These are phyloP conservation scores for Fusarium poae DNA, from an alignment of 2,329 filamentous ascomycete genomes.

Conservation along the genomic window DNA sequence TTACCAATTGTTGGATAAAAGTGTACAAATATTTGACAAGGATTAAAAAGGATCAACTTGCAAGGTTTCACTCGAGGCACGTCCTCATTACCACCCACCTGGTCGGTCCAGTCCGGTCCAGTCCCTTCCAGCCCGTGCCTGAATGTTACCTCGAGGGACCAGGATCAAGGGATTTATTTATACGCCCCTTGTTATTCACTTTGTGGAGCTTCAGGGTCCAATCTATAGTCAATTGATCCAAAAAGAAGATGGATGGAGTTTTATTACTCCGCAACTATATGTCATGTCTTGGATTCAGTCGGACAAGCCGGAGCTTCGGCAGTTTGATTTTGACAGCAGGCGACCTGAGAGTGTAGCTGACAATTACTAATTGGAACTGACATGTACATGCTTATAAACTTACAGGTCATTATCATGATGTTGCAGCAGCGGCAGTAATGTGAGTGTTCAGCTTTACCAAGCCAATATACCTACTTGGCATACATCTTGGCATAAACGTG, in stretches of 20 bases:
- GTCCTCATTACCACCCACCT: background rate
- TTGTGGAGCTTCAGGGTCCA: conserved; percentile 11
- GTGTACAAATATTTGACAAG: background rate
- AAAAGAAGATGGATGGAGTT: background rate
- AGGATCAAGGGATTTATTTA: conserved; percentile 10
- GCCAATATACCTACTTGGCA: background rate
- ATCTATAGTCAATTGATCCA: background rate
- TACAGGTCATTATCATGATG: background rate
- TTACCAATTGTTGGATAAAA: background rate
- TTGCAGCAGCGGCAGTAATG: background rate
- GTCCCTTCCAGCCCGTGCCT: background rate
- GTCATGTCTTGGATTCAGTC: background rate
- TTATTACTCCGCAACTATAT: background rate
- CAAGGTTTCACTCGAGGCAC: conserved; percentile 1
- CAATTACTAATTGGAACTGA: background rate
- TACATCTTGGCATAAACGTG: background rate
- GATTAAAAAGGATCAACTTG: background rate
- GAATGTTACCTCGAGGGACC: conserved; percentile 4
- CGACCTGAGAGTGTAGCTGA: background rate
- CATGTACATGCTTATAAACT: background rate
- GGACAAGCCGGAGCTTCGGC: conserved; percentile 3
- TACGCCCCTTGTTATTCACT: background rate
- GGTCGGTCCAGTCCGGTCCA: background rate
- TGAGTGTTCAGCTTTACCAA: background rate
- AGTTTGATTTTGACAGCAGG: background rate